Conservation (phyloP, 768 basidiomycete genomes). For the Psilocybe cyanescens region DNA sequence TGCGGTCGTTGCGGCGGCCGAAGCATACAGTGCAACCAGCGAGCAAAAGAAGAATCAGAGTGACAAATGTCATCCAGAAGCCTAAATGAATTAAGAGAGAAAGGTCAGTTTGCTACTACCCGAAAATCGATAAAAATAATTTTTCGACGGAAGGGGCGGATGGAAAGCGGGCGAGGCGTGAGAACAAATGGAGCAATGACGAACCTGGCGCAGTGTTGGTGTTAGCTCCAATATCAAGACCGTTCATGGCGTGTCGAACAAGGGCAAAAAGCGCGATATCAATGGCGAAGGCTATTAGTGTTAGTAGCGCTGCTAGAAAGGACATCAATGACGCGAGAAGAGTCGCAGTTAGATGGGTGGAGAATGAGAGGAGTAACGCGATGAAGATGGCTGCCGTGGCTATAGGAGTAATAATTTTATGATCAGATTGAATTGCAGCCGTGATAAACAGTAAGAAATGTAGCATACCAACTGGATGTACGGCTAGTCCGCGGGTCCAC, state of each 20-base stretch:
- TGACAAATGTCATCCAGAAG: constrained; percentile 77
- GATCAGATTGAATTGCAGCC: background rate
- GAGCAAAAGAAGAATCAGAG: constrained; percentile 64
- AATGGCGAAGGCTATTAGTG: constrained; percentile 74
- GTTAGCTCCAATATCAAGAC: constrained; percentile 46
- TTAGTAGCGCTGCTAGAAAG: constrained; percentile 70
- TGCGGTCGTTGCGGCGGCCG: constrained; percentile 61
- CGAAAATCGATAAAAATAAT: no score
- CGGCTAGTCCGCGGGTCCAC: constrained; percentile 76
- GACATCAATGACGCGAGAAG: constrained; percentile 69
- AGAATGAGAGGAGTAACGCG: constrained; percentile 66
- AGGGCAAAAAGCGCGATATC: constrained; percentile 76
- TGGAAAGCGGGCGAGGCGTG: background rate
- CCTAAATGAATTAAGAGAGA: constrained; percentile 36
- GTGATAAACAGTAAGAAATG: background rate
- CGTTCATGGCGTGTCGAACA: constrained; percentile 58
- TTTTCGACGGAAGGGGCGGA: no score
- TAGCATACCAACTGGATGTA: constrained; percentile 73
- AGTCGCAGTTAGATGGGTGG: constrained; percentile 45
- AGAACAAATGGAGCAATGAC: constrained; percentile 21
- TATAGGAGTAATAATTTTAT: constrained; percentile 20
- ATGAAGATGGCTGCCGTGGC: constrained; percentile 62
- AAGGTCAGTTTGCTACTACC: background rate
- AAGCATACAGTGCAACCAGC: constrained; percentile 75
- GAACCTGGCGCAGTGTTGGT: constrained; percentile 70